Conservation (phyloP, 306 rosid genomes). For the Glycyrrhiza uralensis region DNA sequence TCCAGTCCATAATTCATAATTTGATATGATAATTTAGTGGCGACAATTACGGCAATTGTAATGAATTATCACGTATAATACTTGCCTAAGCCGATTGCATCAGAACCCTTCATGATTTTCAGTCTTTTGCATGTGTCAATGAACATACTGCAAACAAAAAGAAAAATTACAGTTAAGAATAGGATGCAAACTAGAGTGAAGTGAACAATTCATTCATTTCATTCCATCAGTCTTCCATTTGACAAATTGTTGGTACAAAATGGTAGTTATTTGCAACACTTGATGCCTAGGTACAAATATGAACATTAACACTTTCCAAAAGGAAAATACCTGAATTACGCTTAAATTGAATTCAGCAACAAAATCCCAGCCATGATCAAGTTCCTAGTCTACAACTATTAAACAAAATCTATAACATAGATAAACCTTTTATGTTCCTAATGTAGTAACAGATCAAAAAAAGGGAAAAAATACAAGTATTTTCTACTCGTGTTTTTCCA, state of each 20-base stretch:
- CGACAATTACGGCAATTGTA: not conserved
- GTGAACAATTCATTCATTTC: not conserved
- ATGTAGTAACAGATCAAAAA: not conserved
- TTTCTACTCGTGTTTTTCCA: not conserved
- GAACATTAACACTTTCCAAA: not conserved
- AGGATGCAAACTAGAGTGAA: not conserved
- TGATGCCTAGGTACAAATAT: not conserved
- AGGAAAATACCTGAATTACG: not conserved
- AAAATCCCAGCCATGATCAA: not conserved
- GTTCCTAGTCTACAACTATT: not conserved
- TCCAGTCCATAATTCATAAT: not conserved
- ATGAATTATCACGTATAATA: slow-evolving; percentile 4
- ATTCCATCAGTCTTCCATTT: not conserved
- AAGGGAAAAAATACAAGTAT: not conserved
- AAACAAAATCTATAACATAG: not conserved
- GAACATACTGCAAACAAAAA: slow-evolving; percentile 51
- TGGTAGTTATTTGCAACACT: not conserved
- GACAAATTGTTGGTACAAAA: not conserved
- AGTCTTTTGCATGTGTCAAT: slow-evolving; percentile 44
- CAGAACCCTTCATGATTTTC: slow-evolving; percentile 49
- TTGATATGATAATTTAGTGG: not conserved
- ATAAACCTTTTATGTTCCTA: not conserved
- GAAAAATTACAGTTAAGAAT: slow-evolving; percentile 5
- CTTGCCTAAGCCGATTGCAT: slow-evolving; percentile 58
- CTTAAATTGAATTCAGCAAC: not conserved